A percentile compares a stretch with the other conserved stretches of the same genome.
phyloP scores from a whole-genome alignment of 164 flowering plant genomes.

The Aristolochia contorta region DNA sequence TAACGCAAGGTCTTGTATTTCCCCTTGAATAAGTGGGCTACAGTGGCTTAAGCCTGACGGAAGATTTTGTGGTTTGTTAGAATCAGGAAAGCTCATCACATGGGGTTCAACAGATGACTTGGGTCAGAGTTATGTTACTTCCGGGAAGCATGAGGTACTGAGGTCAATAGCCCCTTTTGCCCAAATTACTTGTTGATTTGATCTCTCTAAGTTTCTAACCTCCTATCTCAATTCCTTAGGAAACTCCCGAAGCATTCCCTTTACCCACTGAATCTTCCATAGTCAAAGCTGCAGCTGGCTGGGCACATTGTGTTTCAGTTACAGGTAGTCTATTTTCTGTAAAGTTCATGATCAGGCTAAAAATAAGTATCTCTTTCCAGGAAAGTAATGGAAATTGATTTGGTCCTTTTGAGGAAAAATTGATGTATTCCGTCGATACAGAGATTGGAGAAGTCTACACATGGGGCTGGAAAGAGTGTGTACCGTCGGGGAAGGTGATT shows the following conservation, averaged over 20 bases:
- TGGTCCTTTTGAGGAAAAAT: neutral
- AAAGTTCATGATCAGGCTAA: neutral
- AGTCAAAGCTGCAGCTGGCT: conserved; percentile 83
- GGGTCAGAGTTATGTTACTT: conserved; percentile 90
- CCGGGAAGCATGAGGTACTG: conserved; percentile 94
- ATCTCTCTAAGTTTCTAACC: neutral
- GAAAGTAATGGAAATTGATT: neutral
- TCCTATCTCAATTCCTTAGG: conserved; percentile 30
- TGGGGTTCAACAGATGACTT: conserved; percentile 99
- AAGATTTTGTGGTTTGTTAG: conserved; percentile 23
- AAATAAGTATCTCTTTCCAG: neutral
- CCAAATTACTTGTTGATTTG: neutral
- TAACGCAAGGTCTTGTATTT: neutral
- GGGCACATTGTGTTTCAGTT: conserved; percentile 94
- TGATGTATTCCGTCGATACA: conserved; percentile 13
- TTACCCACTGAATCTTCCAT: conserved; percentile 74
- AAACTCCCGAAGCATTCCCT: conserved; percentile 91
- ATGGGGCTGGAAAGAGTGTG: conserved; percentile 99
- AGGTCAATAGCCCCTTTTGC: neutral
- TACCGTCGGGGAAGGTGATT: conserved; percentile 81
- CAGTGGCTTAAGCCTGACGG: neutral
- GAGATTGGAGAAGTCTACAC: conserved; percentile 79
- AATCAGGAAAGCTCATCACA: conserved; percentile 82
- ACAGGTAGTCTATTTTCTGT: conserved; percentile 43
- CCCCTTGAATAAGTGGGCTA: neutral